A percentile compares a stretch with the other conserved stretches of the same genome.
Evolutionary conservation across 768 basidiomycete genomes (phyloP).

Genomic region (Trametes sanguinea): DNA sequence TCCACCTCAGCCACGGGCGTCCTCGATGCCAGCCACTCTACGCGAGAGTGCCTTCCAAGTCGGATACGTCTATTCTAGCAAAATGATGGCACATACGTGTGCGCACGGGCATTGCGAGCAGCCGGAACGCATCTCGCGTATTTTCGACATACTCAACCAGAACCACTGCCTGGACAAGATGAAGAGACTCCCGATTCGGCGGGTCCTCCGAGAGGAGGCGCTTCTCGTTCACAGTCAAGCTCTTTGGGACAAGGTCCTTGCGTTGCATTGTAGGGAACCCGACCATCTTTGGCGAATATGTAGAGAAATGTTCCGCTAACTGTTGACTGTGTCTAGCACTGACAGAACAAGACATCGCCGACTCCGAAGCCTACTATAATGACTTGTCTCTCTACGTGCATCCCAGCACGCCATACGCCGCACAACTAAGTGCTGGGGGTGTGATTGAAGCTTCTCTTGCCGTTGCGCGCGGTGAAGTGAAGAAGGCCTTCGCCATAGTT

Average conservation of each 20-base stretch:
- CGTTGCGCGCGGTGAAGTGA: conserved; percentile 77
- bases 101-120: conserved; percentile 76
- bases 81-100: conserved; percentile 85
- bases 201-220: conserved; percentile 75
- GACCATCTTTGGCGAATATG: neutral
- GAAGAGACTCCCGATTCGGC: conserved; percentile 75
- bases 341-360: conserved; percentile 70
- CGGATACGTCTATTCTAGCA: conserved; percentile 83
- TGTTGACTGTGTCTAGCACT: conserved; percentile 50
- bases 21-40: conserved; percentile 15
- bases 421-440: conserved; percentile 89
- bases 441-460: conserved; percentile 89
- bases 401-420: conserved; percentile 79
- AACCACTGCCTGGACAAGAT: conserved; percentile 66
- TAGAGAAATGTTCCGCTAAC: too few relatives aligned
- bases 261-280: conserved; percentile 65
- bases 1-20: neutral
- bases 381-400: conserved; percentile 92
- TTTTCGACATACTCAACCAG: conserved; percentile 65
- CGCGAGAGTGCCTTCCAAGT: conserved; percentile 40
- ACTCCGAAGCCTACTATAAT: conserved; percentile 84
- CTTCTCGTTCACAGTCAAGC: conserved; percentile 88
- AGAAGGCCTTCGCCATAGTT: conserved; percentile 92
- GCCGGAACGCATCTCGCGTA: conserved; percentile 74
- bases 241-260: conserved; percentile 89